Percentiles rank a stretch among this genome's conserved stretches.
phyloP scores from a whole-genome alignment of 164 flowering plant species.

The Cinnamomum chago region DNA sequence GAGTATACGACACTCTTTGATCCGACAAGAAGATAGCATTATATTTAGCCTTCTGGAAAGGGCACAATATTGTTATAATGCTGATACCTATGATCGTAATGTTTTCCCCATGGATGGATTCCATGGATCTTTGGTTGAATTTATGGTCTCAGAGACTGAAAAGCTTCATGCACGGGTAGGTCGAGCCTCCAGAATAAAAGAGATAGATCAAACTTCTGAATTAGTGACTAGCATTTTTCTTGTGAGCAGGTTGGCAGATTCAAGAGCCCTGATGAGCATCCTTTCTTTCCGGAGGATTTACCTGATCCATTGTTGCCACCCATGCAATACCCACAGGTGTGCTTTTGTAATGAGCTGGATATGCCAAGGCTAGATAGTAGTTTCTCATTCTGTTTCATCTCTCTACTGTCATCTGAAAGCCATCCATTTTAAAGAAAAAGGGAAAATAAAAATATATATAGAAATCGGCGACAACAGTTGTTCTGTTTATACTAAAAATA shows the following conservation, averaged over 20 bases:
- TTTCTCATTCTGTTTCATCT: background rate
- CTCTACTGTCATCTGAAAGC: background rate
- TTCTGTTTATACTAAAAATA: too few species aligned
- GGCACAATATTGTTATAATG: conserved; percentile 72
- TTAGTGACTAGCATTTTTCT: conserved; percentile 8
- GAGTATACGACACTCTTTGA: conserved; percentile 62
- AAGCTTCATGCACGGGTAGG: conserved; percentile 84
- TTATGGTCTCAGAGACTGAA: conserved; percentile 77
- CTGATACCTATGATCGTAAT: conserved; percentile 58
- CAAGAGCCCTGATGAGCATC: conserved; percentile 94
- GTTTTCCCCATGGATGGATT: conserved; percentile 63
- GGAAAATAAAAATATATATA: too few species aligned
- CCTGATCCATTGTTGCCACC: conserved; percentile 84
- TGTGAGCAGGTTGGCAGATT: conserved; percentile 73
- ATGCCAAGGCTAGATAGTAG: background rate
- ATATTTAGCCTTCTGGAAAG: conserved; percentile 87
- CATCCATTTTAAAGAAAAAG: too few species aligned
- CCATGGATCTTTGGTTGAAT: conserved; percentile 77
- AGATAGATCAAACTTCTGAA: background rate
- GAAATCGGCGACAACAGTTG: too few species aligned
- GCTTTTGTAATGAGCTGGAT: conserved; percentile 2
- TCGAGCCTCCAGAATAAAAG: background rate
- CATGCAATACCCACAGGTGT: conserved; percentile 88
- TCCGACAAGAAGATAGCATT: conserved; percentile 93
- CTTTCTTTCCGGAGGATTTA: conserved; percentile 71